Conservation (phyloP, 768 basidiomycete species). For the Cytidiella melzeri region DNA sequence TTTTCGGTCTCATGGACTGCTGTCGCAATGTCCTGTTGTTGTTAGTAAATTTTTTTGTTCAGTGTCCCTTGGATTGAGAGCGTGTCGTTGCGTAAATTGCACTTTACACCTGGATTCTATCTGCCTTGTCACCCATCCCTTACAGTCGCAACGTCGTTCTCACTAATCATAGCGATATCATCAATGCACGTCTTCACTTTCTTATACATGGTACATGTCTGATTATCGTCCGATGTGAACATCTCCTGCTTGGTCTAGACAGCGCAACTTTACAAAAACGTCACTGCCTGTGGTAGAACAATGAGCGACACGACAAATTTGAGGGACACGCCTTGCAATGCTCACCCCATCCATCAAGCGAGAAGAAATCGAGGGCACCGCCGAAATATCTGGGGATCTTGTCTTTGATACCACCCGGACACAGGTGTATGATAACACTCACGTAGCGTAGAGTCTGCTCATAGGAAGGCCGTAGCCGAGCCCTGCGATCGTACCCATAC, state of each 20-base stretch:
- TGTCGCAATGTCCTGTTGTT: not conserved
- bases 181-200: not conserved
- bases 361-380: constrained; percentile 75
- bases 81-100: not conserved
- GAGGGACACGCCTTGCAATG: no score
- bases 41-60: not conserved
- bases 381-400: constrained; percentile 68
- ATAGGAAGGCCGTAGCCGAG: constrained; percentile 83
- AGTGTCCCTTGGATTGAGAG: not conserved
- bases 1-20: not conserved
- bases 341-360: constrained; percentile 80
- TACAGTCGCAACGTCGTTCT: not conserved
- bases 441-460: constrained; percentile 69
- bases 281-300: constrained; percentile 36
- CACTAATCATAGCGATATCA: not conserved
- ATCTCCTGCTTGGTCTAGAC: constrained; percentile 46
- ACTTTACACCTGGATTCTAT: not conserved
- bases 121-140: not conserved
- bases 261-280: constrained; percentile 48
- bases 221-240: constrained; percentile 34
- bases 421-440: constrained; percentile 21
- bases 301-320: no score
- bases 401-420: constrained; percentile 1
- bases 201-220: no score
- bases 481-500: constrained; percentile 86